These are phyloP conservation scores for Aphanoascus verrucosus DNA, from an alignment of 2,329 filamentous ascomycete genomes.

Conservation along the genomic window DNA sequence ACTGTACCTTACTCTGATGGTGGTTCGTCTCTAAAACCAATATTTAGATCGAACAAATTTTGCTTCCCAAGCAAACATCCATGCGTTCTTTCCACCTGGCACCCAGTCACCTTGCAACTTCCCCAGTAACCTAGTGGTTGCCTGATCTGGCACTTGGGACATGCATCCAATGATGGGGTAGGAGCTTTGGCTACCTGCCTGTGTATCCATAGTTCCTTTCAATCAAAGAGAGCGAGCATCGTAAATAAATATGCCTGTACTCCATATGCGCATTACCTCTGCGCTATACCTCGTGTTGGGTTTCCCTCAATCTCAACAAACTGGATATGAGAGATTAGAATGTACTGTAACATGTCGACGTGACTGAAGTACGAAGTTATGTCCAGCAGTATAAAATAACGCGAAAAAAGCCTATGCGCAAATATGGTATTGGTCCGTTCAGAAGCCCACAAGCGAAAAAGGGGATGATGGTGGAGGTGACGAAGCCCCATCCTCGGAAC, in stretches of 20 bases:
- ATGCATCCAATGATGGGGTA: too few relatives aligned
- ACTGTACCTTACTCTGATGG: too few relatives aligned
- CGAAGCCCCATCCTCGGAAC: conserved; percentile 42
- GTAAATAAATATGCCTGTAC: conserved; percentile 35
- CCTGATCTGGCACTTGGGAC: too few relatives aligned
- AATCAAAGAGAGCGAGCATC: too few relatives aligned
- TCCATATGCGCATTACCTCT: conserved; percentile 51
- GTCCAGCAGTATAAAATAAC: conserved; percentile 59
- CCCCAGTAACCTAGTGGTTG: too few relatives aligned
- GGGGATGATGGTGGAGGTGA: conserved; percentile 90
- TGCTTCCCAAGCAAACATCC: too few relatives aligned
- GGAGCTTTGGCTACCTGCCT: too few relatives aligned
- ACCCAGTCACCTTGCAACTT: too few relatives aligned
- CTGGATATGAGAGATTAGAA: conserved; percentile 88
- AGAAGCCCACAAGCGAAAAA: conserved; percentile 66
- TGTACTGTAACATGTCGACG: conserved; percentile 69
- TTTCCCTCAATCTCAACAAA: conserved; percentile 88
- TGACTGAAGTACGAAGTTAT: conserved; percentile 63
- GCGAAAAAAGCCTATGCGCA: conserved; percentile 27
- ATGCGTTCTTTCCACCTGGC: too few relatives aligned
- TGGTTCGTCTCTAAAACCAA: too few relatives aligned
- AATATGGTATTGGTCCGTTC: conserved; percentile 45
- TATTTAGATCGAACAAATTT: too few relatives aligned
- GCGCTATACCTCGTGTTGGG: conserved; percentile 77
- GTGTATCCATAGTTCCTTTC: too few relatives aligned